Conservation (phyloP, 1,139 yeast species). For the Debaryomyces subglobosus region DNA sequence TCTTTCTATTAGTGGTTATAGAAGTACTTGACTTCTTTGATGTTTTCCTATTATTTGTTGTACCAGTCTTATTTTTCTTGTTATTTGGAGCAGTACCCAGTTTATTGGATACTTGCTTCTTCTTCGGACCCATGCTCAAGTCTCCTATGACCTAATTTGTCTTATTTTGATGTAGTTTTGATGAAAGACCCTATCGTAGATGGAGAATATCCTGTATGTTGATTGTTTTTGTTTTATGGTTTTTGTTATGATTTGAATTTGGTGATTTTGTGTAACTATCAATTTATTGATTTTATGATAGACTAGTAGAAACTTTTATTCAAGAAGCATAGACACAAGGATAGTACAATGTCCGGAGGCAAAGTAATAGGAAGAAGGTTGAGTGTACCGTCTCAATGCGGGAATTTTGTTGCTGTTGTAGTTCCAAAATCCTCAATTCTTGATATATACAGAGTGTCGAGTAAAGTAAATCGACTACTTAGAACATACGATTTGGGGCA, state of each 20-base stretch:
- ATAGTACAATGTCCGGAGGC: not conserved
- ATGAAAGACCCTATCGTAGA: constrained; percentile 1
- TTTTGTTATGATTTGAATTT: constrained; percentile 9
- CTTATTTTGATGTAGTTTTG: not conserved
- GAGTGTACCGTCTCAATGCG: constrained; percentile 9
- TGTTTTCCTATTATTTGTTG: constrained; percentile 3
- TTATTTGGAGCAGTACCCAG: constrained; percentile 6
- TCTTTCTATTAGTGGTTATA: not conserved
- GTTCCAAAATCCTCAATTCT: not conserved
- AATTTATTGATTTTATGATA: not conserved
- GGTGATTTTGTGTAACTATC: constrained; percentile 11
- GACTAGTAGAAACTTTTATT: not conserved
- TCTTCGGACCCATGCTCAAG: constrained; percentile 18
- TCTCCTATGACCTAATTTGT: not conserved
- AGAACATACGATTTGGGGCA: constrained; percentile 16
- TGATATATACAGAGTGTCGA: constrained; percentile 1
- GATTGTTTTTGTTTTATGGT: constrained; percentile 16
- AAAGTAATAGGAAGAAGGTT: not conserved
- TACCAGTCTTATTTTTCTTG: not conserved
- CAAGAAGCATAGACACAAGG: not conserved
- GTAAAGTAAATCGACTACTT: constrained; percentile 1
- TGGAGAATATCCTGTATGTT: constrained; percentile 16
- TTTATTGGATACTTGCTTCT: constrained; percentile 12
- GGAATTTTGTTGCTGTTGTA: not conserved
- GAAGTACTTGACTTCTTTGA: constrained; percentile 4